A percentile compares a stretch with the other conserved stretches of the same genome.
Evolutionary conservation across 2,329 filamentous ascomycete genomes (phyloP).

Genomic region (Xylariales sp.): DNA sequence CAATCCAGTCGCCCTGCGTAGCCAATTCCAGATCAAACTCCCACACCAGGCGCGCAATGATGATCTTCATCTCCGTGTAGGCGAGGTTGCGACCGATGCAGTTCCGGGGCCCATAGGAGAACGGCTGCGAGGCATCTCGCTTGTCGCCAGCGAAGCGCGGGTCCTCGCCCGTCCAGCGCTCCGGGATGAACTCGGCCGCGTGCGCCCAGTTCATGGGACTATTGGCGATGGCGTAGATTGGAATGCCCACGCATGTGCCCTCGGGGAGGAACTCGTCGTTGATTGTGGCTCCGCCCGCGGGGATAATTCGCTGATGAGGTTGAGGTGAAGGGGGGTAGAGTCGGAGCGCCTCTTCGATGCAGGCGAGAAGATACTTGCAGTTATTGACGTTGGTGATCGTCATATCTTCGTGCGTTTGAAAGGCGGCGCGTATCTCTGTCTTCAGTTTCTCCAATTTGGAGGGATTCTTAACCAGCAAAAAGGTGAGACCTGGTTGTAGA

Average conservation of each 20-base stretch:
- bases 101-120: conserved; percentile 5
- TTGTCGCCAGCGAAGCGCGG: neutral
- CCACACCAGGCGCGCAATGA: neutral
- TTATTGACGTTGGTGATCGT: conserved; percentile 20
- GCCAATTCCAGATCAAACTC: neutral
- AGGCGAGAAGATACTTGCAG: conserved; percentile 32
- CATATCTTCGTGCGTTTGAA: conserved; percentile 31
- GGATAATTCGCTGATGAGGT: conserved; percentile 12
- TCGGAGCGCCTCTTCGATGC: conserved; percentile 34
- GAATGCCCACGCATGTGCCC: conserved; percentile 22
- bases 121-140: conserved; percentile 5
- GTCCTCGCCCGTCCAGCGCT: conserved; percentile 2
- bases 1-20: neutral
- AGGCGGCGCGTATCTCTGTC: conserved; percentile 31
- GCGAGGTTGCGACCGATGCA: conserved; percentile 6
- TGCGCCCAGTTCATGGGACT: conserved; percentile 8
- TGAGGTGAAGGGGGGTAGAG: conserved; percentile 27
- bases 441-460: conserved; percentile 23
- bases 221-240: conserved; percentile 23
- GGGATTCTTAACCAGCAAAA: conserved; percentile 28
- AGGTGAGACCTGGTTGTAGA: too few species aligned
- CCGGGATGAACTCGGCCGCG: conserved; percentile 2
- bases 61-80: neutral
- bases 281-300: conserved; percentile 12
- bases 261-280: conserved; percentile 12